These are phyloP conservation scores for Aspergillus novofumigatus DNA, from an alignment of 2,329 filamentous ascomycete species.

Conservation along the genomic window DNA sequence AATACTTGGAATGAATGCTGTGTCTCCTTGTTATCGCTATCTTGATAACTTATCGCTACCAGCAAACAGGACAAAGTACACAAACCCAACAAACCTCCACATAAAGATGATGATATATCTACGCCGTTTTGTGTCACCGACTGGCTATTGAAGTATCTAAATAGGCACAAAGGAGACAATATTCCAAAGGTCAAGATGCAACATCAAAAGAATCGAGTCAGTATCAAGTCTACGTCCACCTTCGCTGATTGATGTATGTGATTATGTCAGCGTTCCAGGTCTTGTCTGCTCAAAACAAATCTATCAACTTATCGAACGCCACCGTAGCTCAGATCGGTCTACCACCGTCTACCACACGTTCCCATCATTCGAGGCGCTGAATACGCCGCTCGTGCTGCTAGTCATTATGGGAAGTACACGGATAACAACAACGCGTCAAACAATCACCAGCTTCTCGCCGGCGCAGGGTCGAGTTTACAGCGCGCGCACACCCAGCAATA, in stretches of 20 bases:
- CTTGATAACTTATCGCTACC: not conserved
- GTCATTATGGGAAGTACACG: not conserved
- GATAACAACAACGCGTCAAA: not conserved
- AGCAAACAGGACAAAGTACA: constrained; percentile 21
- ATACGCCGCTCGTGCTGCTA: not conserved
- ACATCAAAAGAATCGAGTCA: not conserved
- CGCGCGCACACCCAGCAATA: not conserved
- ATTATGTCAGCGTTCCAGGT: constrained; percentile 6
- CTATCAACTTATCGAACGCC: not conserved
- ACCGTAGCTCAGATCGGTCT: not conserved
- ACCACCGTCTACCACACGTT: not conserved
- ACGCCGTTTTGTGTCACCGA: not conserved
- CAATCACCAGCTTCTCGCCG: not conserved
- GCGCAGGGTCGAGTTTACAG: not conserved
- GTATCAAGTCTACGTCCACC: not conserved
- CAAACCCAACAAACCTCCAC: constrained; percentile 27
- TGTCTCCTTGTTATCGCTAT: constrained; percentile 6
- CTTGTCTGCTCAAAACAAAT: not conserved
- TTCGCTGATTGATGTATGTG: not conserved
- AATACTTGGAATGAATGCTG: too few species aligned
- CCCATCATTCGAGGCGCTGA: not conserved
- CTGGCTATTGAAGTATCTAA: not conserved
- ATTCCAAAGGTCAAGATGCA: too few species aligned
- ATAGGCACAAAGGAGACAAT: too few species aligned
- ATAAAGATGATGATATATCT: not conserved